Evolutionary conservation across 768 basidiomycete genomes (phyloP).

Genomic region (Basidioascus undulatus): DNA sequence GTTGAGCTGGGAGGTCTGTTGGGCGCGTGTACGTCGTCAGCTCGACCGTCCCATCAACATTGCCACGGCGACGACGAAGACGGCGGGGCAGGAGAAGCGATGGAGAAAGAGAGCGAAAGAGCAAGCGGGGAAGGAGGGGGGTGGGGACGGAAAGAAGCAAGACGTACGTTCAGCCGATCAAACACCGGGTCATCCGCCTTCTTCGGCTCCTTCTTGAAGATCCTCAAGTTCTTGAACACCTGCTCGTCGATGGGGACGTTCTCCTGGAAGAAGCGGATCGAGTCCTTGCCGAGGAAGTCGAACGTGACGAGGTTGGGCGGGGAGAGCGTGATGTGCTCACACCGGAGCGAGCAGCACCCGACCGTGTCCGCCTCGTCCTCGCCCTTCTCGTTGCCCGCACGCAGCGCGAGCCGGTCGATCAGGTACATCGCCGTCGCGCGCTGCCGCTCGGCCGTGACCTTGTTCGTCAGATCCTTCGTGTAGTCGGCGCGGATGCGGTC

Average conservation of each 20-base stretch:
- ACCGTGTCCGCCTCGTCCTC: constrained; percentile 99
- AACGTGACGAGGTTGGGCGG: constrained; percentile 71
- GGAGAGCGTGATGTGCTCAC: constrained; percentile 82
- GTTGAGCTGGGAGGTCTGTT: constrained; percentile 62
- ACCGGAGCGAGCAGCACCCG: constrained; percentile 91
- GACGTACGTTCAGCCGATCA: constrained; percentile 72
- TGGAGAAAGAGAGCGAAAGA: not conserved
- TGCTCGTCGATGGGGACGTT: constrained; percentile 68
- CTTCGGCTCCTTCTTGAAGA: constrained; percentile 80
- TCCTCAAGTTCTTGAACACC: constrained; percentile 91
- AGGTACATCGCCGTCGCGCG: constrained; percentile 99
- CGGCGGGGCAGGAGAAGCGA: too few species aligned
- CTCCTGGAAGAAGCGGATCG: constrained; percentile 78
- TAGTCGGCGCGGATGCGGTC: constrained; percentile 80
- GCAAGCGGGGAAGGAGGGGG: not conserved
- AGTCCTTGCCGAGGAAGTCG: constrained; percentile 98
- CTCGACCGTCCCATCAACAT: not conserved
- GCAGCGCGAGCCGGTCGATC: constrained; percentile 86
- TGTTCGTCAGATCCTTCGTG: constrained; percentile 52
- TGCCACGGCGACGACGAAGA: too few species aligned
- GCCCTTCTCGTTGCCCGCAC: constrained; percentile 98
- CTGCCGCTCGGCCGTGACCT: constrained; percentile 83
- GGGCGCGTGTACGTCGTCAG: not conserved
- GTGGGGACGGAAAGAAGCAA: not conserved
- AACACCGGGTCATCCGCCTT: constrained; percentile 67